Evolutionary conservation across 1,139 yeast species (phyloP).

Genomic region (Hemisphaericaspora lyxosophila): DNA sequence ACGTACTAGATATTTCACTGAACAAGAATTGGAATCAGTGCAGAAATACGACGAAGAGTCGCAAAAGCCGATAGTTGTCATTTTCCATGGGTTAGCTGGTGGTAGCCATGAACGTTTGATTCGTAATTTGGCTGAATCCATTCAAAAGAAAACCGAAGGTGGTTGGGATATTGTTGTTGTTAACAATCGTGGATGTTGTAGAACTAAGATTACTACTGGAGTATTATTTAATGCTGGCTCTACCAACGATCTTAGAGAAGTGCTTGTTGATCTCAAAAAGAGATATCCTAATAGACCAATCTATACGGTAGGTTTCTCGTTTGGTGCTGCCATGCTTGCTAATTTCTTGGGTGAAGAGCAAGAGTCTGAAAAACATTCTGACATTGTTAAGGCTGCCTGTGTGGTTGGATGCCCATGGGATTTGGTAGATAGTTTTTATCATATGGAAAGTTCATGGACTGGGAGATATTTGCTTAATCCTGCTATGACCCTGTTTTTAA

Average conservation of each 20-base stretch:
- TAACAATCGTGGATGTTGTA: conserved; percentile 84
- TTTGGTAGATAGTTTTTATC: conserved; percentile 55
- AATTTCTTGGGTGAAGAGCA: conserved; percentile 77
- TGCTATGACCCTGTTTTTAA: conserved; percentile 64
- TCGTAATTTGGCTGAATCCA: conserved; percentile 54
- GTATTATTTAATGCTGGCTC: conserved; percentile 72
- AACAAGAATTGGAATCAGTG: conserved; percentile 33
- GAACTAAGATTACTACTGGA: conserved; percentile 75
- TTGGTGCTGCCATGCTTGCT: conserved; percentile 80
- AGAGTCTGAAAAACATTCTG: conserved; percentile 23
- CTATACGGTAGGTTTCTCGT: conserved; percentile 78
- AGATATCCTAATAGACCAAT: conserved; percentile 72
- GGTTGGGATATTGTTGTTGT: conserved; percentile 67
- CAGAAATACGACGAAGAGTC: conserved; percentile 26
- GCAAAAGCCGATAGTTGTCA: conserved; percentile 61
- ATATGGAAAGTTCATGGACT: conserved; percentile 52
- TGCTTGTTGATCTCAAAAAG: conserved; percentile 50
- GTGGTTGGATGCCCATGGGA: conserved; percentile 86
- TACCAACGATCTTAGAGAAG: conserved; percentile 69
- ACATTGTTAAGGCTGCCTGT: conserved; percentile 62
- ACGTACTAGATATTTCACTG: conserved; percentile 68
- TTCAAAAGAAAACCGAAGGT: conserved; percentile 24
- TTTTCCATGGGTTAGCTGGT: conserved; percentile 86
- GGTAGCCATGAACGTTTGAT: conserved; percentile 90
- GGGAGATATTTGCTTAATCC: conserved; percentile 66